These are phyloP conservation scores for Cardamine chenopodiifolia DNA, from an alignment of 345 rosid genomes.

Conservation along the genomic window DNA sequence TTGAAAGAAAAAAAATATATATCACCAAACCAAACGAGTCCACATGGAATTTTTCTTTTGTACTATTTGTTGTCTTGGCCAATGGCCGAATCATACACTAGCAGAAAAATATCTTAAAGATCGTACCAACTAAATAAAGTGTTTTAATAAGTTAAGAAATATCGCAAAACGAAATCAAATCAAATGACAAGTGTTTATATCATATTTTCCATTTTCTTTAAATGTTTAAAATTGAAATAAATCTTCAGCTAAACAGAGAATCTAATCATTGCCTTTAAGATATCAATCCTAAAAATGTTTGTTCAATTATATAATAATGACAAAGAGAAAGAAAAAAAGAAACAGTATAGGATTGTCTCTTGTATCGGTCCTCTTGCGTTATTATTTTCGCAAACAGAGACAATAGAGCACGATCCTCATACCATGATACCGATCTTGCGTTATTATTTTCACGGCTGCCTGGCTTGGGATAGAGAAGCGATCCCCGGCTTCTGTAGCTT, in stretches of 20 bases:
- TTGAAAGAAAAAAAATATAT: too few species aligned
- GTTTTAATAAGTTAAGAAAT: not conserved
- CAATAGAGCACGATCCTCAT: slow-evolving; percentile 42
- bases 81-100: not conserved
- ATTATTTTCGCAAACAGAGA: slow-evolving; percentile 10
- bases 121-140: not conserved
- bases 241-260: not conserved
- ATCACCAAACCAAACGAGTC: too few species aligned
- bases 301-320: not conserved
- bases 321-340: not conserved
- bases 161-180: not conserved
- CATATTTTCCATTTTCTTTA: not conserved
- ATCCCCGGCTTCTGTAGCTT: slow-evolving; percentile 45
- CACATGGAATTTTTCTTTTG: too few species aligned
- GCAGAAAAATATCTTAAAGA: not conserved
- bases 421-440: too few species aligned
- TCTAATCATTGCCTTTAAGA: too few species aligned
- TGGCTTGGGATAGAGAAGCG: slow-evolving; percentile 59
- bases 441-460: slow-evolving; percentile 46
- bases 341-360: too few species aligned
- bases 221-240: too few species aligned
- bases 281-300: too few species aligned
- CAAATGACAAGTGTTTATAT: not conserved
- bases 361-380: slow-evolving; percentile 46
- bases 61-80: not conserved